Base-by-base conservation (phyloP, 176 grass and related monocot species). In the Tuctoria greenei region DNA sequence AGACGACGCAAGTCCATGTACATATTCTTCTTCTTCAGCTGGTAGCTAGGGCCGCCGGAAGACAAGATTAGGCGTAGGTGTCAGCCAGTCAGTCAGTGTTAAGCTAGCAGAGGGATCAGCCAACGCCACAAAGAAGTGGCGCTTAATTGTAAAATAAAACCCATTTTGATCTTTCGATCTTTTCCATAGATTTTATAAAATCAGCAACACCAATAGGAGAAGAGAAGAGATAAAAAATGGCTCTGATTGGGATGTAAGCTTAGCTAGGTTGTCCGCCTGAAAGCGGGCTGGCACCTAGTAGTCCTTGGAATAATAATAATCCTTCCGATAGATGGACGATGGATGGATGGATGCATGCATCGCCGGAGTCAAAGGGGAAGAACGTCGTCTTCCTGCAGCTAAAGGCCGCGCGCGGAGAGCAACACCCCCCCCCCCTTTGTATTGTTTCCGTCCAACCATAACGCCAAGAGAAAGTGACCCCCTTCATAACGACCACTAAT, bases 121-220 rank as follows among this genome's bases (percentile, higher is more conserved):
- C 34, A 78, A 20, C 58, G 71, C 76, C 86, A 76, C 86, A 88
- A 88, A 88, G 86, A 84, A 84, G 81, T 84, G 81, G 57, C 64
- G 45, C 65, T 56, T 5, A 75, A 71, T 42, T 88, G 76, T 80
- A 81, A 69, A 84, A 80, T 71, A 37, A 81, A 74, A 66, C 54
- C 54, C 39, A 74, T 68, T 69, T 86, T 79, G 64, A 74, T 79
- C 46, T 8, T 76, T 49, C 76, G n/a, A n/a, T n/a, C 66, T 15
- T 37, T 21, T 12, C 4, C 12, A 25, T 21, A 51, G 43, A 51
- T 49, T 36, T 58, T 68, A 75, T 69, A 63, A 43, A 43, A 26
- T n/a, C 64, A 34, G 31, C 12, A 51, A 8, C 17, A 66, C 64
- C 54, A 80, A 74, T 67, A 79, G 36, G 24, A 78, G 21, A 57